Base-by-base conservation (phyloP, 495 filamentous ascomycete species). In the Podospora sp. region DNA sequence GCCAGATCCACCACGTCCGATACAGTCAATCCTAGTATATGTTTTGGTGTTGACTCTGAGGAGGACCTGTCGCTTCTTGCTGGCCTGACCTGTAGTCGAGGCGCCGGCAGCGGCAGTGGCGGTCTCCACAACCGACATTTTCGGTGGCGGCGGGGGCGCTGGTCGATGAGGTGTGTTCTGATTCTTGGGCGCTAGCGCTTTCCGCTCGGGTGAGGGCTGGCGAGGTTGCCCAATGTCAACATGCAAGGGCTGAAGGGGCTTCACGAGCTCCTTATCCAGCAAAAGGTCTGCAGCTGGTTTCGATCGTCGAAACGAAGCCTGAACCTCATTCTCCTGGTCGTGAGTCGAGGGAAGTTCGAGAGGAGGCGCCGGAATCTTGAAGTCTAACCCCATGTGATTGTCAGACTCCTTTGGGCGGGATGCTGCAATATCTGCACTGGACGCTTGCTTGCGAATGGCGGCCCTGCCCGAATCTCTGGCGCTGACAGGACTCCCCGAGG, bases 111-210 rank as follows among this genome's bases (percentile, higher is more conserved):
- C 88, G 27, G 92, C 90, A 6, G 95, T 97, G 11, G 93, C 95
- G 7, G 94, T 91, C 60, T 98, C 92, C 6, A 97, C 81, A 18
- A 97, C 90, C 0, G 92, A 94, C 94, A 98, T 98, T 73, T 96
- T 97, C 0, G 95, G 90, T 4, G 90, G 90, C 5, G 90, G 95
- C 0, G 92, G 91, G 11, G 88, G 90, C n/a, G 92, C 90, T n/a
- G 90, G 84, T 65, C 91, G 79, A 67, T 86, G 90, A 16, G 93
- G 92, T 11, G 94, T 95, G 71, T 98, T 99, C 67, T 87, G 88
- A 76, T 86, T 94, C 66, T 91, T 84, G 1, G 81, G 81, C 1
- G 88, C 85, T 6, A 99, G 81, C 26, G 90, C 88, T 71, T 89
- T 89, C 68, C 92, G 84, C 50, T 88, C 86, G 1, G 89, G 89